Base-by-base conservation (phyloP, 2,329 filamentous ascomycete species). In the Fusarium coicis region DNA sequence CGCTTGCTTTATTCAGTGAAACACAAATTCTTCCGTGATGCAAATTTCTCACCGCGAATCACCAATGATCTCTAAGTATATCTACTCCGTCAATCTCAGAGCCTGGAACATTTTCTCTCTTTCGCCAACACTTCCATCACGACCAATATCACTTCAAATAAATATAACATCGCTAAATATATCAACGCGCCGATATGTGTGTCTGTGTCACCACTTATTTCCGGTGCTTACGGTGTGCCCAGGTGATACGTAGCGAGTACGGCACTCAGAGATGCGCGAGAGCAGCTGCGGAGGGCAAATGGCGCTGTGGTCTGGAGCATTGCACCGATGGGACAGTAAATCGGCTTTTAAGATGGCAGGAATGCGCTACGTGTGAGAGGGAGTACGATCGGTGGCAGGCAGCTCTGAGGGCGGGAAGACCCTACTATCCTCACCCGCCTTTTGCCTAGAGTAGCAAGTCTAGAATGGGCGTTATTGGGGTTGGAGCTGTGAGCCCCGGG, bases 51-150 rank as follows among this genome's bases (percentile, higher is more conserved):
- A 2, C 19, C 7, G 23, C 4, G 15, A 28, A 40, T 54, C 50
- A 30, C 50, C 1, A 10, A 30, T 40, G 15, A 2, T 18, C 26
- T 30, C 23, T 26, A 30, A 30, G 23, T n/a, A 42, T 30, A 54
- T 10, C 8, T 40, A 54, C 15, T n/a, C 9, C 50, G 10, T n/a
- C 26, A 30, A 8, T 18, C 8, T 5, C 21, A 28, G 2, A 10
- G 8, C 4, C 15, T 7, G 10, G 34, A n/a, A 14, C 2, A 0
- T 0, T 18, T n/a, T 18, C 6, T 4, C 7, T 14, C 19, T 9
- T 40, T 10, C 14, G 3, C 11, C 50, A 14, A 14, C 8, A 40
- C 6, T 18, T 0, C 4, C 2, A 30, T 11, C 26, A n/a, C 36
- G 32, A 36, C 2, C 50, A 14, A 8, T 5, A 16, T 21, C 10